A percentile compares a stretch with the other conserved stretches of the same genome.
Evolutionary conservation across 2,329 filamentous ascomycete genomes (phyloP).

Genomic region (Phyllosticta ampelicida): DNA sequence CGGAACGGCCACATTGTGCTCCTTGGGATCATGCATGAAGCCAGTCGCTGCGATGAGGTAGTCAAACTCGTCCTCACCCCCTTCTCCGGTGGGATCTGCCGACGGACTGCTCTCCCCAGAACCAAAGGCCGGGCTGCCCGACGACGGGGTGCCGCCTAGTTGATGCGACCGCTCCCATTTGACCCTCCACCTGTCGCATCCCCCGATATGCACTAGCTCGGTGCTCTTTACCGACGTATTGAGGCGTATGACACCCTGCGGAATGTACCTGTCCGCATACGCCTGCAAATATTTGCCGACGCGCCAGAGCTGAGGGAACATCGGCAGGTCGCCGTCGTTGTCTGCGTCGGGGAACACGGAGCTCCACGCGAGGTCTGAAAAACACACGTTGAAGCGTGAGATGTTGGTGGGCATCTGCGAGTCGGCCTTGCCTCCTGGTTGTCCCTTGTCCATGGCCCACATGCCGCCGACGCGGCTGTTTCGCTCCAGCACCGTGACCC

Average conservation of each 20-base stretch:
- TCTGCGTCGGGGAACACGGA: constrained; percentile 19
- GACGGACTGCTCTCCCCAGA: neutral
- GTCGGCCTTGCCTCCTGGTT: constrained; percentile 53
- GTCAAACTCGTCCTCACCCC: constrained; percentile 46
- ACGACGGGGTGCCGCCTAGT: constrained; percentile 12
- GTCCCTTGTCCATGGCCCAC: constrained; percentile 48
- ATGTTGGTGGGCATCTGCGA: constrained; percentile 53
- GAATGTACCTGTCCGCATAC: constrained; percentile 51
- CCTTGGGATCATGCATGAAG: constrained; percentile 57
- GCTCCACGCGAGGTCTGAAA: constrained; percentile 59
- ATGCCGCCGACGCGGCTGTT: constrained; percentile 59
- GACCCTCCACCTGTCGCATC: constrained; percentile 30
- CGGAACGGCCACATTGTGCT: neutral
- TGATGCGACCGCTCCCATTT: neutral
- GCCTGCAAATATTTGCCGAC: constrained; percentile 60
- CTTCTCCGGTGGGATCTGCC: neutral
- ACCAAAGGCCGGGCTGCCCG: constrained; percentile 12
- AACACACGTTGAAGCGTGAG: constrained; percentile 59
- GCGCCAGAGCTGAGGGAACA: constrained; percentile 68
- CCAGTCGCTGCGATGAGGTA: constrained; percentile 63
- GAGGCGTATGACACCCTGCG: constrained; percentile 39
- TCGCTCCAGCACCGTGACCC: constrained; percentile 60
- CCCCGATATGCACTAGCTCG: constrained; percentile 12
- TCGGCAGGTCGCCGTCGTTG: constrained; percentile 30
- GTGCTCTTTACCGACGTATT: constrained; percentile 28